Base-by-base conservation (phyloP, 805 yeast species). In the Candida michaelii region DNA sequence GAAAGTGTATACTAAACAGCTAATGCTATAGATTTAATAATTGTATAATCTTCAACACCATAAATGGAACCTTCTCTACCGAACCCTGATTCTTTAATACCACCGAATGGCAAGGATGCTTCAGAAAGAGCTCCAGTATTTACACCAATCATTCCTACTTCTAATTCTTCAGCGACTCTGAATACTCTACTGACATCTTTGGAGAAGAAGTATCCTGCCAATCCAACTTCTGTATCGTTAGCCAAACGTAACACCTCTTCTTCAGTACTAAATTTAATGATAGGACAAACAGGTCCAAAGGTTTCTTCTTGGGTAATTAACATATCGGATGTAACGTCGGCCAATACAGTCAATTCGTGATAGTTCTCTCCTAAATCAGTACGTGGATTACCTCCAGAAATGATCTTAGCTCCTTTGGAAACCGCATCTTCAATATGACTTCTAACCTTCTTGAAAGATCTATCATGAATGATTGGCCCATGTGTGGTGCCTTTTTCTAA, bases 71-170 rank as follows among this genome's bases (percentile, higher is more conserved):
- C 86, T 59, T 82, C 88, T 60, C 86, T 75, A 25, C 88, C 88
- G 56, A 79, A 80, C 0, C 88, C 88, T 18, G 83, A 76, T 52
- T 79, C 79, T 50, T 79, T 79, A 36, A 82, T 67, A 42, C 88
- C 88, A 25, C 88, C 74, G 51, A 69, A 69, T 48, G 85, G 85
- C 36, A 80, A 53, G 4, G 82, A 64, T 14, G 85, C 76, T 47
- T 69, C 91, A 13, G 87, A 78, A 42, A 87, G 76, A 9, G 76
- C 65, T 19, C 93, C 93, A 9, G 89, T 79, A 63, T 87, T 87
- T 44, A 79, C 81, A 31, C 93, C 93, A 40, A 87, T 76, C 95
- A 87, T 87, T 36, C 95, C 95, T 21, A 74, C 79, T 50, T 87
- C 80, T 40, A 87, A 69, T 18, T 71, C 78, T 62, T 84, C 89